Base-by-base conservation (phyloP, 2,329 filamentous ascomycete genomes). In the Macroventuria anomochaeta region DNA sequence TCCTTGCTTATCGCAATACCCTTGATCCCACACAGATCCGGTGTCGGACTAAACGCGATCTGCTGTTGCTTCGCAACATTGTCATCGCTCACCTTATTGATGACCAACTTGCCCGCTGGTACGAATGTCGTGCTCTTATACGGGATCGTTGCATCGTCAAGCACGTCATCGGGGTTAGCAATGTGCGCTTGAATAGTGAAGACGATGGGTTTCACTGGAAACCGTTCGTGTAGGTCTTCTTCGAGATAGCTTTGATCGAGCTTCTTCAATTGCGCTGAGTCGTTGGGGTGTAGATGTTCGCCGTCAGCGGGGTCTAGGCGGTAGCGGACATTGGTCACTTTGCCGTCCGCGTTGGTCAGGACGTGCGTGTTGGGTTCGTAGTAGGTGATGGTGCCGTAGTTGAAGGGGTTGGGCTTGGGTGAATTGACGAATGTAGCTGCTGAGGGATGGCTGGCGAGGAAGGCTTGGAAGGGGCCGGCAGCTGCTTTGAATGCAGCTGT, bases 381-480 rank as follows among this genome's bases (percentile, higher is more conserved):
- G 38, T 55, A 55, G 7, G 53, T 51, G 17, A 55, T 51, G n/a
- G 47, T 50, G 42, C 53, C 87, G 75, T 97, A 97, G 70, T 90
- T 92, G 31, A 91, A 95, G 3, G 91, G 96, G 75, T 79, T 97
- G 28, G 93, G 93, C 1, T 97, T 97, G 73, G 93, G 93, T 33
- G 93, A 92, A 48, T 85, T 90, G 13, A 85, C 84, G 46, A 93
- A 91, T 1, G 89, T 15, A 93, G 77, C 0, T 96, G 97, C 73
- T 92, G 93, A 10, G 83, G 93, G 5, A 96, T 97, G 75, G 92
- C 90, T 0, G 93, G 91, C 28, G 86, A 89, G 62, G 93, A 97
- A 73, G 93, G 93, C 0, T 78, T 97, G 13, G 82, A 90, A 31
- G 86, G 86, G 1, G 71, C 97, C 44, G 96, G 90, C 75, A 96